Percentiles rank a stretch among this genome's conserved stretches.
Evolutionary conservation across 2,329 filamentous ascomycete species (phyloP).

Genomic region (Trichoderma hamatum): DNA sequence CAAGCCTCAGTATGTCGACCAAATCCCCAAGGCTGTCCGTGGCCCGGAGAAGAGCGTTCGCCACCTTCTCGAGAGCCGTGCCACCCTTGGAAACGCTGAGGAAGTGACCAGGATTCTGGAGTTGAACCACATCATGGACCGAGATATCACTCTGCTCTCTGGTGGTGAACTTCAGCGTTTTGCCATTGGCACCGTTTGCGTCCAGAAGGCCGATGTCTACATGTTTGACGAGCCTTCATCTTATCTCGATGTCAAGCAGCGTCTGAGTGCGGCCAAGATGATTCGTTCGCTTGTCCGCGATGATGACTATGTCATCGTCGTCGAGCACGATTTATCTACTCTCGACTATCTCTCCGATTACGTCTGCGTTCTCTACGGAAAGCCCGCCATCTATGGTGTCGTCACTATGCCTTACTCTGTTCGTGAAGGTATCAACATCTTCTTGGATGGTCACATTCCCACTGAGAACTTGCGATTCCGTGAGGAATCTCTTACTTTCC

Average conservation of each 20-base stretch:
- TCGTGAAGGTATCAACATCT: conserved; percentile 98
- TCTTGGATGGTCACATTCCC: conserved; percentile 96
- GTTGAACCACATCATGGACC: conserved; percentile 84
- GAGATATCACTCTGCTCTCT: conserved; percentile 86
- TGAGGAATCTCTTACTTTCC: conserved; percentile 94
- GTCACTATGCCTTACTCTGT: conserved; percentile 95
- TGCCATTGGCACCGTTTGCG: conserved; percentile 92
- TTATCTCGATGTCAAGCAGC: conserved; percentile 98
- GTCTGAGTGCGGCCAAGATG: conserved; percentile 86
- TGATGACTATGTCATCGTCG: conserved; percentile 95
- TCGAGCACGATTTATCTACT: conserved; percentile 98
- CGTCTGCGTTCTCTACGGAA: conserved; percentile 95
- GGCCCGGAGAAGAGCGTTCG: conserved; percentile 78
- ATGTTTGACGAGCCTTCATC: conserved; percentile 99
- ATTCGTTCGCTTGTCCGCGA: conserved; percentile 88
- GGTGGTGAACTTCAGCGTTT: conserved; percentile 99
- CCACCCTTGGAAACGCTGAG: conserved; percentile 77
- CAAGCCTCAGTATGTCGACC: conserved; percentile 99
- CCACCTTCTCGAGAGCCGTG: conserved; percentile 73
- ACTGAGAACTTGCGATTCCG: conserved; percentile 99
- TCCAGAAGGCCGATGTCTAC: conserved; percentile 96
- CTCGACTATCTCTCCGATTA: conserved; percentile 98
- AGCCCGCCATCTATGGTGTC: conserved; percentile 95
- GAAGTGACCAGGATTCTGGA: conserved; percentile 84
- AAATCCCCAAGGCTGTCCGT: conserved; percentile 91